Conservation (phyloP, 179 eudicot genomes). For the Drosera spatulata region DNA sequence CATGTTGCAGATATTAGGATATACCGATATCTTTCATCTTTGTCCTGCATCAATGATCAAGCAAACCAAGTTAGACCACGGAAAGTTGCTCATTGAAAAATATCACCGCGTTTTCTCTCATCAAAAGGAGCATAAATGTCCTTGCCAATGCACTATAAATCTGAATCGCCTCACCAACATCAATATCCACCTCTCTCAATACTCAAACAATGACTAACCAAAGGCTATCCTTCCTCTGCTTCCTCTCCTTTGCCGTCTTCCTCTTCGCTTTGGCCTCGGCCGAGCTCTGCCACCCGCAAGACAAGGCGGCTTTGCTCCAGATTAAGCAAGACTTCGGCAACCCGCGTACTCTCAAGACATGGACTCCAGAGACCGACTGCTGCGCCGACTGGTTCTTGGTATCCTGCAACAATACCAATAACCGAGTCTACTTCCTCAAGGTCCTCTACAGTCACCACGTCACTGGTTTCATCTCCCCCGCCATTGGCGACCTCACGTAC, state of each 20-base stretch:
- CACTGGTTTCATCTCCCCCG: slow-evolving; percentile 20
- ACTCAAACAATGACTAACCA: background rate
- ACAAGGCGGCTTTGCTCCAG: slow-evolving; percentile 34
- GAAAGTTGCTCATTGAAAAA: too few species aligned
- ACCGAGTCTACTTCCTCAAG: slow-evolving; percentile 26
- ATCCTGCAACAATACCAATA: slow-evolving; percentile 19
- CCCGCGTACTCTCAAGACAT: slow-evolving; percentile 16
- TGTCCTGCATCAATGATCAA: too few species aligned
- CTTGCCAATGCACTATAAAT: too few species aligned
- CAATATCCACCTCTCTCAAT: too few species aligned
- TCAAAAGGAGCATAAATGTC: too few species aligned
- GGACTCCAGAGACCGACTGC: slow-evolving; percentile 18
- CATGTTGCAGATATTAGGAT: too few species aligned
- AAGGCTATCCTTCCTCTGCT: background rate
- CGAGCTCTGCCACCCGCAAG: slow-evolving; percentile 28
- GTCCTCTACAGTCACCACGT: slow-evolving; percentile 12
- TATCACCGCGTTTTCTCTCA: too few species aligned
- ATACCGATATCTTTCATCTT: too few species aligned
- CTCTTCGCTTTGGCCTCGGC: background rate
- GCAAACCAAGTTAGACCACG: too few species aligned
- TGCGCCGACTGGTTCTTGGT: slow-evolving; percentile 30
- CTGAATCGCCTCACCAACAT: too few species aligned
- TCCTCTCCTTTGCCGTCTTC: background rate
- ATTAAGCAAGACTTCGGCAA: slow-evolving; percentile 27
- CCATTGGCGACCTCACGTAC: slow-evolving; percentile 24